phyloP scores from a whole-genome alignment of 805 yeast species.

The Lipomyces japonicus region DNA sequence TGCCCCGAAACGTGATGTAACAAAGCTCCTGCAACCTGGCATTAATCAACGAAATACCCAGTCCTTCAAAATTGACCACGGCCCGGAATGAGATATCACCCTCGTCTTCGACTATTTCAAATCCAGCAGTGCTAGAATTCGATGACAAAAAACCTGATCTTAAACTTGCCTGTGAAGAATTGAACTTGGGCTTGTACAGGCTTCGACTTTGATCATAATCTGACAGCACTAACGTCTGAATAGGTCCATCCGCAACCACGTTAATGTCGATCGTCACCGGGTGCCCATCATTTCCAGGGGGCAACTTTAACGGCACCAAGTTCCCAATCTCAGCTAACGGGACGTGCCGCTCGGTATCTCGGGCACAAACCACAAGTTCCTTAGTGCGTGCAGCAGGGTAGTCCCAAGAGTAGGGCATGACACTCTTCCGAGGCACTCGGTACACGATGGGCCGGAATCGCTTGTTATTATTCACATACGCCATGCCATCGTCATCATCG shows the following conservation, averaged over 20 bases:
- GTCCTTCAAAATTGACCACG: constrained; percentile 63
- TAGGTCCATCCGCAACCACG: constrained; percentile 94
- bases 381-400: constrained; percentile 86
- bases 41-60: constrained; percentile 82
- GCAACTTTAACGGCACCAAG: constrained; percentile 76
- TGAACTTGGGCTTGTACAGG: constrained; percentile 55
- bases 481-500: constrained; percentile 58
- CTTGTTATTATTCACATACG: constrained; percentile 7
- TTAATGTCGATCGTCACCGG: constrained; percentile 64
- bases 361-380: constrained; percentile 69
- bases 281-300: constrained; percentile 42
- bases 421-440: constrained; percentile 79
- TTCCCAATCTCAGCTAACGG: constrained; percentile 93
- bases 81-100: constrained; percentile 53
- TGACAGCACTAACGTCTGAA: constrained; percentile 79
- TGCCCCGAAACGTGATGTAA: constrained; percentile 75
- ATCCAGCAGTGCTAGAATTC: constrained; percentile 18
- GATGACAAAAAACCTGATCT: not conserved
- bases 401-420: constrained; percentile 98
- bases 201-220: constrained; percentile 76
- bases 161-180: constrained; percentile 25
- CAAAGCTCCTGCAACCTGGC: constrained; percentile 69
- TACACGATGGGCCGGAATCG: constrained; percentile 73
- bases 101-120: constrained; percentile 44
- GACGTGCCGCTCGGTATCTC: constrained; percentile 69